Base-by-base conservation (phyloP, 768 basidiomycete species). In the Phylloporus rhodoxanthus region DNA sequence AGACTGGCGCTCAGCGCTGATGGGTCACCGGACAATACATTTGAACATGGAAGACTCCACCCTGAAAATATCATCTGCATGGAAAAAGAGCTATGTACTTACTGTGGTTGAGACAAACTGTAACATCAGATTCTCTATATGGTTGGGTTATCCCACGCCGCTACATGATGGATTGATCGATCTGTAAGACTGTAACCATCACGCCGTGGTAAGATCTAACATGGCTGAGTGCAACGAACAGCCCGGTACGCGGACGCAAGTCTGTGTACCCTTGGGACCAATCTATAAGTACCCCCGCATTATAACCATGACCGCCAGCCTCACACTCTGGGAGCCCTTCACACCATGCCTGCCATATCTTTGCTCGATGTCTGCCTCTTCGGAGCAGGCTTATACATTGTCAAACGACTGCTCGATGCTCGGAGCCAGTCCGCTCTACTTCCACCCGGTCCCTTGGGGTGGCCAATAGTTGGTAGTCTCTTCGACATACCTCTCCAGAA, bases 391-490 rank as follows among this genome's bases (percentile, higher is more conserved):
- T 5, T 63, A 19, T 65, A 47, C 19, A 2, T 57, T 21, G 8
- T 33, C 17, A 57, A 46, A 23, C 11, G 32, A 11, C 7, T 56
- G 8, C n/a, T 54, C 5, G 15, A 36, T 21, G 47, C 50, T 14
- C 52, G 41, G 13, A 34, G 17, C 11, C 37, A 23, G 34, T 36
- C 34, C 13, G 7, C 8, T 33, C 34, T 15, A 7, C 50, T 56
- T 28, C 63, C 63, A 26, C 62, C 56, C 11, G 63, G 62, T 2
- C 63, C 62, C 8, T 21, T 21, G 37, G 58, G 58, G 1, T 56
- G 47, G 53, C 80, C 74, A 11, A 21, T 82, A 11, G 61, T 82
- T 20, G 82, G 81, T 13, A 82, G 78, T 54, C 56, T 77, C 11
- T 64, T 79, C 21, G 75, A 79, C 52, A 75, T 82, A 73, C 76